phyloP scores from a whole-genome alignment of 768 basidiomycete genomes.

The Dentipellis sp. region DNA sequence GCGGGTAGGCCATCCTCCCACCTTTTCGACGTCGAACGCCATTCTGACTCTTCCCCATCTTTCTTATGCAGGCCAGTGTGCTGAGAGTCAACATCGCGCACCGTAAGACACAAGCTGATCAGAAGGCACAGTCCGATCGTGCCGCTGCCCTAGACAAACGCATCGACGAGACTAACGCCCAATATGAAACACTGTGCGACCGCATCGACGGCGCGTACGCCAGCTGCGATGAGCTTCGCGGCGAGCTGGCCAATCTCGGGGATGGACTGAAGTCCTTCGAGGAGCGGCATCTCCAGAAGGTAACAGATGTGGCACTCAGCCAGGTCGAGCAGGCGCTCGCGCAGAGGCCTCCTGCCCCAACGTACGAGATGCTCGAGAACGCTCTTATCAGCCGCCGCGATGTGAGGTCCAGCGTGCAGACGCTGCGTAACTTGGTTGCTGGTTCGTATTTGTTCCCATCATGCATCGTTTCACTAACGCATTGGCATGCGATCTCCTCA shows the following conservation, averaged over 20 bases:
- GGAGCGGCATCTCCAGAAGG: background rate
- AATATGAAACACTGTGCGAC: background rate
- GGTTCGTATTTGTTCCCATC: background rate
- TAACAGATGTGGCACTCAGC: background rate
- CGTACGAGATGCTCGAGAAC: background rate
- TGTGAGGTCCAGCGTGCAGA: conserved; percentile 11
- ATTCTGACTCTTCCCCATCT: background rate
- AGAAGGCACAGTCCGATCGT: conserved; percentile 13
- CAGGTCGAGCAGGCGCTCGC: conserved; percentile 1
- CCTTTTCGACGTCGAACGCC: background rate
- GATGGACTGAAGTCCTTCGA: conserved; percentile 2
- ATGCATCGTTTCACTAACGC: background rate
- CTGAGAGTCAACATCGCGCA: conserved; percentile 15
- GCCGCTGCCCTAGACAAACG: conserved; percentile 10
- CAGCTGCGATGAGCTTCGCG: background rate
- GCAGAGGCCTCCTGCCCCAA: background rate
- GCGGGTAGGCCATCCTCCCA: conserved; percentile 4
- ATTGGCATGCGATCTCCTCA: conserved; percentile 11
- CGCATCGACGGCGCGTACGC: background rate
- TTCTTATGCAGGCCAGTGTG: conserved; percentile 8
- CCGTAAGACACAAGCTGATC: conserved; percentile 16
- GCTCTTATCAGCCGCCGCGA: conserved; percentile 25
- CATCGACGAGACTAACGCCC: conserved; percentile 8
- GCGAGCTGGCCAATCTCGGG: conserved; percentile 1
- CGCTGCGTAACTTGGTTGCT: conserved; percentile 6